Percentiles rank a stretch among this genome's conserved stretches.
Evolutionary conservation across 208 protist species (phyloP).

Genomic region (Leishmania turanica): DNA sequence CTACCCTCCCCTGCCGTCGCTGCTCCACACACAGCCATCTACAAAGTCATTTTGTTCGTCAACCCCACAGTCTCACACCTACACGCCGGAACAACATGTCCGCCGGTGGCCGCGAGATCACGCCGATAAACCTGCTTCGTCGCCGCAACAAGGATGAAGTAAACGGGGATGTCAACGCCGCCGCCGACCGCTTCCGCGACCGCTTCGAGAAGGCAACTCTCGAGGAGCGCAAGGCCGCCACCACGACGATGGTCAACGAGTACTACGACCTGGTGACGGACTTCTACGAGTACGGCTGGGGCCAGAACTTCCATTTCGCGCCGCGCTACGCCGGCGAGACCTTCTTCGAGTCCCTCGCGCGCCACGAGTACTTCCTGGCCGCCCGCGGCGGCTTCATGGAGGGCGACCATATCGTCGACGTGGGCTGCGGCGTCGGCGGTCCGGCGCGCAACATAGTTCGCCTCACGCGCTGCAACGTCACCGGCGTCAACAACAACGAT

Average conservation of each 20-base stretch:
- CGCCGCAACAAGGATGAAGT: constrained; percentile 44
- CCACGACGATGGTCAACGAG: constrained; percentile 91
- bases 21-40: too few relatives aligned
- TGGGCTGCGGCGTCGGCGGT: constrained; percentile 97
- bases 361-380: constrained; percentile 97
- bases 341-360: constrained; percentile 91
- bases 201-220: constrained; percentile 77
- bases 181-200: constrained; percentile 79
- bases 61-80: not conserved
- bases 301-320: constrained; percentile 97
- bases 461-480: constrained; percentile 94
- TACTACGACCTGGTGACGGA: constrained; percentile 98
- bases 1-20: not conserved
- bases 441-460: constrained; percentile 95
- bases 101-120: constrained; percentile 48
- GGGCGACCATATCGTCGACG: constrained; percentile 86
- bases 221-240: constrained; percentile 68
- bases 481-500: constrained; percentile 97
- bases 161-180: constrained; percentile 63
- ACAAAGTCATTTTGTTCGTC: too few relatives aligned
- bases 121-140: constrained; percentile 62
- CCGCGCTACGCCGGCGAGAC: constrained; percentile 80
- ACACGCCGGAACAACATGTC: constrained; percentile 39
- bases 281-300: constrained; percentile 98
- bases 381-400: constrained; percentile 82